Percentiles rank a stretch among this genome's conserved stretches.
Evolutionary conservation across 768 basidiomycete genomes (phyloP).

Genomic region (Asterophora parasitica): DNA sequence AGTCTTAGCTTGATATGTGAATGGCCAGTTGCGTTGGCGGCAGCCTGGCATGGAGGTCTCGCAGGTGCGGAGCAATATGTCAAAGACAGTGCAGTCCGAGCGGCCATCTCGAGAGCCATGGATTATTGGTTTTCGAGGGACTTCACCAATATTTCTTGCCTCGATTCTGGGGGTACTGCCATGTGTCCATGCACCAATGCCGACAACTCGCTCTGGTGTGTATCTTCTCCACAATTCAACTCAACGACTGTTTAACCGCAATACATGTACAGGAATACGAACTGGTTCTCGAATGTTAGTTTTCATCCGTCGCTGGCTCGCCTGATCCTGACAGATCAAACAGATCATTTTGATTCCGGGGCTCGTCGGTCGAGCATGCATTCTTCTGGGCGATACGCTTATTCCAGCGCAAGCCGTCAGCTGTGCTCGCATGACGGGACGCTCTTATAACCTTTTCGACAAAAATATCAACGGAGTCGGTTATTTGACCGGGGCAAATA

Average conservation of each 20-base stretch:
- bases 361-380: slow-evolving; percentile 42
- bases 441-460: slow-evolving; percentile 34
- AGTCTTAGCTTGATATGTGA: neutral
- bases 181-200: slow-evolving; percentile 44
- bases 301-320: no score
- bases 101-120: slow-evolving; percentile 36
- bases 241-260: neutral
- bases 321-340: neutral
- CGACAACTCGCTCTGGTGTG: slow-evolving; percentile 26
- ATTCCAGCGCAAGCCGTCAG: slow-evolving; percentile 26
- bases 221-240: no score
- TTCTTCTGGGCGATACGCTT: slow-evolving; percentile 37
- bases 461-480: slow-evolving; percentile 29
- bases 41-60: slow-evolving; percentile 48
- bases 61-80: slow-evolving; percentile 32
- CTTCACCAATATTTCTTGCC: slow-evolving; percentile 40
- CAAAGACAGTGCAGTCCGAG: slow-evolving; percentile 27
- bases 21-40: slow-evolving; percentile 38
- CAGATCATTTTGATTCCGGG: slow-evolving; percentile 53
- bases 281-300: slow-evolving; percentile 46
- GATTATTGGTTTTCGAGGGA: slow-evolving; percentile 50
- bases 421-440: slow-evolving; percentile 37
- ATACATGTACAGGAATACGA: slow-evolving; percentile 38
- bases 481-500: slow-evolving; percentile 51
- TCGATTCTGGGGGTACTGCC: slow-evolving; percentile 38